phyloP scores from a whole-genome alignment of 768 basidiomycete species.

The Tricholoma furcatifolium region DNA sequence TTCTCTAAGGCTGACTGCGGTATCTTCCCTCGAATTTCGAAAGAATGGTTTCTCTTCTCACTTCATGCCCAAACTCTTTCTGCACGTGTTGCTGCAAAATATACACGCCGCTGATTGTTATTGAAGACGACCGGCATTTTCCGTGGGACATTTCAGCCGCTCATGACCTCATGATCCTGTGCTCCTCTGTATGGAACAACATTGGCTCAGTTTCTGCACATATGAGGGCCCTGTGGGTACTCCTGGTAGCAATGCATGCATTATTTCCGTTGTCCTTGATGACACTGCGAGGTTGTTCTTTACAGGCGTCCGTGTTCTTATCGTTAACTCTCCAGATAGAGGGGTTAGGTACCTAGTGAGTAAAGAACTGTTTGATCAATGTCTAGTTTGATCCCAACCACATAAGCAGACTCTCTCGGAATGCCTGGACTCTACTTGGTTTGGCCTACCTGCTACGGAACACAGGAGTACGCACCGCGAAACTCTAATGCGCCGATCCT shows the following conservation, averaged over 20 bases:
- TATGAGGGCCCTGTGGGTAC: background rate
- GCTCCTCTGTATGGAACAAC: constrained; percentile 5
- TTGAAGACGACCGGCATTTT: too few relatives aligned
- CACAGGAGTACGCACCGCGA: background rate
- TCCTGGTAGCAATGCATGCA: background rate
- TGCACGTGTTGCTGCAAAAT: too few relatives aligned
- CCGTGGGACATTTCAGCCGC: too few relatives aligned
- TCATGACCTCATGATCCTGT: too few relatives aligned
- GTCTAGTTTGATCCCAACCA: background rate
- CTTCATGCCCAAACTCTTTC: too few relatives aligned
- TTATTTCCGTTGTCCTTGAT: constrained; percentile 10
- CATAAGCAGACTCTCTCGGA: background rate
- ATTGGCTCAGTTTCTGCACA: constrained; percentile 9
- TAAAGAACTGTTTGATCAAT: background rate
- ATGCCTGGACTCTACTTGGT: background rate
- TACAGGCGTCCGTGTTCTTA: constrained; percentile 4
- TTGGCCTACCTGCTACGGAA: background rate
- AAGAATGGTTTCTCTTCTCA: too few relatives aligned
- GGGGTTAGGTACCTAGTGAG: background rate
- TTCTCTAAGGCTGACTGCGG: too few relatives aligned
- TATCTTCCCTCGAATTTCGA: too few relatives aligned
- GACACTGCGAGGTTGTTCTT: background rate
- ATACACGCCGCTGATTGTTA: too few relatives aligned
- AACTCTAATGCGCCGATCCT: background rate
- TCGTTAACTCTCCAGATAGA: background rate